Conservation (phyloP, 306 rosid species). For the Neltuma alba region DNA sequence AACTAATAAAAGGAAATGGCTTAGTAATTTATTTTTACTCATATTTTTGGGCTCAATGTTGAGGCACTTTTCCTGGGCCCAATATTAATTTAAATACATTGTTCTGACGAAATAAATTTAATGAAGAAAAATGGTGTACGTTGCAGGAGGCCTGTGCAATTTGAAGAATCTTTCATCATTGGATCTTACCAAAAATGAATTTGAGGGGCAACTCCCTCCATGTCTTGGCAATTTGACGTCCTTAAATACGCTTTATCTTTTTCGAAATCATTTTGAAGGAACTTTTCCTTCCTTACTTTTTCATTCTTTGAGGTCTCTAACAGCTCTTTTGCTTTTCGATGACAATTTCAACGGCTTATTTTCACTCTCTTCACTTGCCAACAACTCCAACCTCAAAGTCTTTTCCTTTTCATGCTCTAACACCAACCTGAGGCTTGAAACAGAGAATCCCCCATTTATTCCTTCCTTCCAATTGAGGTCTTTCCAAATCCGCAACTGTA, state of each 20-base stretch:
- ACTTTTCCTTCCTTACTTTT: not conserved
- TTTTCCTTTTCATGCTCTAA: not conserved
- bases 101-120: too few relatives aligned
- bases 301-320: not conserved
- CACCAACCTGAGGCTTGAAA: conserved; percentile 23
- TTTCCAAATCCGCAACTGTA: not conserved
- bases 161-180: conserved; percentile 17
- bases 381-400: conserved; percentile 24
- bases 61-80: too few relatives aligned
- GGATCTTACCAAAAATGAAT: not conserved
- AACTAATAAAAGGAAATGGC: too few relatives aligned
- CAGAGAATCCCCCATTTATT: conserved; percentile 20
- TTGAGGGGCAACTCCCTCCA: not conserved
- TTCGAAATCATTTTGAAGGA: not conserved
- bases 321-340: not conserved
- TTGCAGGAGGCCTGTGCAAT: conserved; percentile 16
- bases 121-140: too few relatives aligned
- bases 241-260: not conserved
- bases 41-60: too few relatives aligned
- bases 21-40: too few relatives aligned
- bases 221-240: conserved; percentile 14
- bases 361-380: conserved; percentile 16
- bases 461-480: conserved; percentile 29
- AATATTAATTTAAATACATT: too few relatives aligned
- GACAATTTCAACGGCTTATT: conserved; percentile 19